Conservation (phyloP, 108 stramenopile species). For the Stephanodiscus triporus region DNA sequence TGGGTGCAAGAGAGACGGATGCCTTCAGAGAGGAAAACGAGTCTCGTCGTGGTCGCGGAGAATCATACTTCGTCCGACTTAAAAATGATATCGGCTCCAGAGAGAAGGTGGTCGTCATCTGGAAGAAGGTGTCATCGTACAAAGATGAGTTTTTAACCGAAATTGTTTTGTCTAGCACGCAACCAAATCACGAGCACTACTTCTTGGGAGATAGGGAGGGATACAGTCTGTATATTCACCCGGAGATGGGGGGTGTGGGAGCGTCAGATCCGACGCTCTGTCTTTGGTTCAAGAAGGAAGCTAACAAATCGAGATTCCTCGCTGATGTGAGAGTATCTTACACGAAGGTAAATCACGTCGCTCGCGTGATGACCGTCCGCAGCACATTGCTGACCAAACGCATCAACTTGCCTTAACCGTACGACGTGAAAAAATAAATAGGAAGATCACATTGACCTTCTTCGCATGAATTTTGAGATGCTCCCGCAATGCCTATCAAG, state of each 20-base stretch:
- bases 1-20: conserved; percentile 27
- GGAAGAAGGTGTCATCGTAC: conserved; percentile 25
- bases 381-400: too few relatives aligned
- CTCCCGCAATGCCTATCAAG: conserved; percentile 33
- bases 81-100: conserved; percentile 45
- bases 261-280: conserved; percentile 33
- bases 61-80: conserved; percentile 34
- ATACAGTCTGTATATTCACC: conserved; percentile 22
- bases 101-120: conserved; percentile 29
- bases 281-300: conserved; percentile 40
- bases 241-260: conserved; percentile 32
- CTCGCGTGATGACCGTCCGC: too few relatives aligned
- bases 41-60: conserved; percentile 24
- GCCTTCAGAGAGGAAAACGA: conserved; percentile 28
- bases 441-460: conserved; percentile 18
- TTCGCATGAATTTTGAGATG: conserved; percentile 42
- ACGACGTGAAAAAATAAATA: conserved; percentile 1
- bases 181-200: conserved; percentile 43
- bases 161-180: conserved; percentile 32
- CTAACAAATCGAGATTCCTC: conserved; percentile 12
- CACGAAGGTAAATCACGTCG: conserved; percentile 12
- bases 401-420: neutral
- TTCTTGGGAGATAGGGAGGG: conserved; percentile 31
- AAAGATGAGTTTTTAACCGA: conserved; percentile 41
- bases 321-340: conserved; percentile 37